Conservation (phyloP, 2,329 filamentous ascomycete species). For the Diaporthe ampelina region DNA sequence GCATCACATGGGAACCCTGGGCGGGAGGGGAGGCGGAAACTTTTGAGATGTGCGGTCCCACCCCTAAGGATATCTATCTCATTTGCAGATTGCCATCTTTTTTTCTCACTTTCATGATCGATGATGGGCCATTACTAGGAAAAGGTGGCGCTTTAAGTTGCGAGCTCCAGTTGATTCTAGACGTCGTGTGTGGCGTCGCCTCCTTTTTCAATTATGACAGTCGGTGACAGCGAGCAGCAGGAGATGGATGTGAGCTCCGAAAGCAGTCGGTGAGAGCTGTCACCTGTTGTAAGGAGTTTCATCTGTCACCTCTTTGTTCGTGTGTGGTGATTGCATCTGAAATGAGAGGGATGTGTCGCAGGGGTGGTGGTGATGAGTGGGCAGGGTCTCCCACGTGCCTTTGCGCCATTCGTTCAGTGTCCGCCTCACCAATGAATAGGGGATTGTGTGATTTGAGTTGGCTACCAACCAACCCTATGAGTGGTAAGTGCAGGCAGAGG, state of each 20-base stretch:
- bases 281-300: background rate
- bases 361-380: background rate
- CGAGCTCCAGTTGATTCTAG: background rate
- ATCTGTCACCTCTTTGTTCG: background rate
- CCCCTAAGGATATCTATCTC: background rate
- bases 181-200: conserved; percentile 1
- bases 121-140: background rate
- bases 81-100: conserved; percentile 18
- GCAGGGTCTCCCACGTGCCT: conserved; percentile 3
- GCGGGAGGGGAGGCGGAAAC: conserved; percentile 1
- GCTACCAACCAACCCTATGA: background rate
- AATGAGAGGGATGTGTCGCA: background rate
- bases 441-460: background rate
- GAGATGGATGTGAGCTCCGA: background rate
- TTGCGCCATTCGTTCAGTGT: conserved; percentile 5
- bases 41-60: background rate
- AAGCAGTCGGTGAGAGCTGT: conserved; percentile 26
- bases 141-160: background rate
- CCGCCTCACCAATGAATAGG: background rate
- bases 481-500: background rate
- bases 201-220: background rate
- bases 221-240: background rate
- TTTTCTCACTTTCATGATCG: background rate
- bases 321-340: background rate
- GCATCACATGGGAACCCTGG: conserved; percentile 21